Base-by-base conservation (phyloP, 345 rosid species). In the Bretschneidera sinensis region DNA sequence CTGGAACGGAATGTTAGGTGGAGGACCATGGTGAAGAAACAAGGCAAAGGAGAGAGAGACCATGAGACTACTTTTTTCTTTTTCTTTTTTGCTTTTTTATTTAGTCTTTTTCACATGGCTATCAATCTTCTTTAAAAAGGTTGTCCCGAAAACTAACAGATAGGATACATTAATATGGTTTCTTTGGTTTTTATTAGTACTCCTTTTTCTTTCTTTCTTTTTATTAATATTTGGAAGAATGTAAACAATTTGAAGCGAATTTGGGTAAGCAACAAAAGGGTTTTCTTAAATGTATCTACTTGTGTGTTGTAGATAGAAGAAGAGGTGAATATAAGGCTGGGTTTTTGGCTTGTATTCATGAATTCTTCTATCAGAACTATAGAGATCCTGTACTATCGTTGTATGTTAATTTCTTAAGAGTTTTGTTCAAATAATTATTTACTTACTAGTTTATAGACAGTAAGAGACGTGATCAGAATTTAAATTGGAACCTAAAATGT, bases 1-100 rank as follows among this genome's bases (percentile, higher is more conserved):
- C 48, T 81, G 85, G 85, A 75, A 64, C 67, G 85, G 82, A 45
- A 48, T 67, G 72, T 49, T 77, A 22, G 79, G 77, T 48, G 79
- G 77, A 19, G 80, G 80, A 76, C 65, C 80, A 43, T 76, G 83
- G 77, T 74, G 51, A 75, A 35, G 23, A 56, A 67, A 49, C 21
- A 50, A 21, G 7, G 51, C 23, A 33, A 51, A 55, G 14, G 11
- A n/a, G n/a, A n/a, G n/a, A 49, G 22, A 35, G 48, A 49, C 5
- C 48, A 1, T 7, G 53, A 15, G 21, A 24, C 24, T 34, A 19
- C 28, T 64, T 17, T 28, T 23, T 34, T 21, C n/a, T 31, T 54
- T 49, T 24, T 22, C 18, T 51, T 31, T 0, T 11, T 13, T 16
- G 2, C 21, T 10, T 16, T 18, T 24, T 59, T n/a, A n/a, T n/a